These are phyloP conservation scores for Coprinopsis strossmayeri DNA, from an alignment of 768 basidiomycete species.

Conservation along the genomic window DNA sequence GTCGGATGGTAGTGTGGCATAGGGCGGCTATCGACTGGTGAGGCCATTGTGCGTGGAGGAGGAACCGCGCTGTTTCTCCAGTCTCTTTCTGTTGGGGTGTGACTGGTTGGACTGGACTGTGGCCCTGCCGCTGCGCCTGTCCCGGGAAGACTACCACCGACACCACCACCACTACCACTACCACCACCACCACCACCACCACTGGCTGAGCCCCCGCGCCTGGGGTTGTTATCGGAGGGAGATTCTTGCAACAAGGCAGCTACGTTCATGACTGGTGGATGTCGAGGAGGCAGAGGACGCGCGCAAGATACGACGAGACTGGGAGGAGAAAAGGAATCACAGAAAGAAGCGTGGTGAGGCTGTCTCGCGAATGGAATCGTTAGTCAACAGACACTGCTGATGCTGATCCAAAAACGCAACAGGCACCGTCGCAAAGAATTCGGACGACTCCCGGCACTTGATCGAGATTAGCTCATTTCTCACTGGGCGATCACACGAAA, in stretches of 20 bases:
- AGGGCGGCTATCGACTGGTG: neutral
- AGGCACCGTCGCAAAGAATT: conserved; percentile 3
- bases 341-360: neutral
- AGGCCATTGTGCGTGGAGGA: neutral
- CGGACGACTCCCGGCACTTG: conserved; percentile 9
- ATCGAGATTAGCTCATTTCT: conserved; percentile 6
- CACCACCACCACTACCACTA: too few species aligned
- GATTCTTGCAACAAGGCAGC: conserved; percentile 15
- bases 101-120: neutral
- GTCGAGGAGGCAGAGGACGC: too few species aligned
- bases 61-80: too few species aligned
- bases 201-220: too few species aligned
- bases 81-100: neutral
- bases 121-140: too few species aligned
- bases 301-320: too few species aligned
- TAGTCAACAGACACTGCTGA: conserved; percentile 3
- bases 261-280: conserved; percentile 13
- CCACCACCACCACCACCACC: too few species aligned
- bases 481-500: conserved; percentile 15
- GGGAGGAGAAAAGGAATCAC: neutral
- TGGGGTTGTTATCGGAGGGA: conserved; percentile 11
- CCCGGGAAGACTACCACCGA: too few species aligned
- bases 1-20: neutral
- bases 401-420: conserved; percentile 5
- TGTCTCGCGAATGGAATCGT: conserved; percentile 3